phyloP scores from a whole-genome alignment of 1,139 yeast genomes.

The Pichia sp. region DNA sequence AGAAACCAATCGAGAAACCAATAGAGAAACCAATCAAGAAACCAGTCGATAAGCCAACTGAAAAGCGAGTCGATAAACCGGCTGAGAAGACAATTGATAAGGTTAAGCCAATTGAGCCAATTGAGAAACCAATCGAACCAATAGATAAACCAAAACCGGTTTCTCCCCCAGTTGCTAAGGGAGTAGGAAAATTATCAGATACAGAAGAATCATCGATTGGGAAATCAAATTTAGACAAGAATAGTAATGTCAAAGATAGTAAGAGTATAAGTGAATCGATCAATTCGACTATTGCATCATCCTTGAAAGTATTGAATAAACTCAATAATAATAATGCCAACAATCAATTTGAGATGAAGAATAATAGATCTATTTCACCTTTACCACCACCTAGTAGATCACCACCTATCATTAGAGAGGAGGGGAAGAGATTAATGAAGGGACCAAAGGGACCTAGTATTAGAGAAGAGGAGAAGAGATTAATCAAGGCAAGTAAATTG shows the following conservation, averaged over 20 bases:
- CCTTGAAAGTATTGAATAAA: not conserved
- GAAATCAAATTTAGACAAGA: too few species aligned
- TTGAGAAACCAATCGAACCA: too few species aligned
- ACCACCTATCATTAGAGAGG: not conserved
- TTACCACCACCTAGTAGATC: not conserved
- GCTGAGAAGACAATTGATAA: too few species aligned
- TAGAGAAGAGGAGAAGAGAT: not conserved
- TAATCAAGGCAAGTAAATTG: not conserved
- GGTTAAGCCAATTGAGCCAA: too few species aligned
- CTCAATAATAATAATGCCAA: not conserved
- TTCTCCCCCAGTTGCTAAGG: too few species aligned
- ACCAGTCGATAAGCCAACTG: too few species aligned
- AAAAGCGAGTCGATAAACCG: too few species aligned
- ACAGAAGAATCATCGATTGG: too few species aligned
- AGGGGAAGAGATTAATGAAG: not conserved
- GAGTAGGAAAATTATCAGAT: too few species aligned
- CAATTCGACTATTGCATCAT: not conserved
- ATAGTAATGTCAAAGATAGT: not conserved
- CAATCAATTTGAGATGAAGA: not conserved
- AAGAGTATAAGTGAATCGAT: not conserved
- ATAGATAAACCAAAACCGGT: too few species aligned
- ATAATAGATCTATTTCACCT: not conserved
- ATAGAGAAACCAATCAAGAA: too few species aligned
- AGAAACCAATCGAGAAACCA: too few species aligned
- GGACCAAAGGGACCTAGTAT: not conserved